These are phyloP conservation scores for Saitozyma sp. DNA, from an alignment of 768 basidiomycete species.

Conservation along the genomic window DNA sequence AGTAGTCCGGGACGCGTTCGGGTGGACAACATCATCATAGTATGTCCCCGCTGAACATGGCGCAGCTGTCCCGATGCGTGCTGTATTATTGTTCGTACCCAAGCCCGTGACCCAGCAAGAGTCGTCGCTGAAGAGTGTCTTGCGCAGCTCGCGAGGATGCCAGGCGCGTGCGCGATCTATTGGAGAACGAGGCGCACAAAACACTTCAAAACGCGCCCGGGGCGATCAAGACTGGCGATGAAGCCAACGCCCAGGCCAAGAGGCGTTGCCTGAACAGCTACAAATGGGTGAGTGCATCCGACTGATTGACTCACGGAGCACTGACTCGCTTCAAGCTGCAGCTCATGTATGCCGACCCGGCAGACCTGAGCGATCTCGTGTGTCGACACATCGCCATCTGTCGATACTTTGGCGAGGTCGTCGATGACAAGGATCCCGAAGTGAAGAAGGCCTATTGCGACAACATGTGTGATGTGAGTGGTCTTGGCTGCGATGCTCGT, in stretches of 20 bases:
- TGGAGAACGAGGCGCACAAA: conserved; percentile 32
- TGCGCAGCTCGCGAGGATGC: conserved; percentile 51
- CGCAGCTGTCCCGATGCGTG: conserved; percentile 48
- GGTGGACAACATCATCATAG: neutral
- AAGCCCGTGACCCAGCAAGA: neutral
- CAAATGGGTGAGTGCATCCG: conserved; percentile 36
- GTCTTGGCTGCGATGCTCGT: too few relatives aligned
- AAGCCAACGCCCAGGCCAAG: conserved; percentile 20
- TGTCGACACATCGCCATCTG: conserved; percentile 52
- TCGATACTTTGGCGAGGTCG: conserved; percentile 52
- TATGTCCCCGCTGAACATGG: too few relatives aligned
- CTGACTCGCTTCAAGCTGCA: conserved; percentile 32
- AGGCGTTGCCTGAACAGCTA: conserved; percentile 42
- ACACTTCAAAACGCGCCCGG: conserved; percentile 11
- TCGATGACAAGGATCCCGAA: conserved; percentile 38
- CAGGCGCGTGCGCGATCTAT: conserved; percentile 26
- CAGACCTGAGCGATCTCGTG: conserved; percentile 15
- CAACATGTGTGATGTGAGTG: conserved; percentile 53
- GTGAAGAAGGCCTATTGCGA: conserved; percentile 46
- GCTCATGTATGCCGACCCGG: conserved; percentile 41
- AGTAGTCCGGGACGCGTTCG: conserved; percentile 6
- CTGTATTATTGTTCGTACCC: conserved; percentile 49
- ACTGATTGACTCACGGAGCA: neutral
- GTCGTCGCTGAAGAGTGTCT: conserved; percentile 6
- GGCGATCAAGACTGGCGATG: conserved; percentile 7